Percentiles rank a stretch among this genome's conserved stretches.
Evolutionary conservation across 345 rosid genomes (phyloP).

Genomic region (Eucalyptus pauciflora): DNA sequence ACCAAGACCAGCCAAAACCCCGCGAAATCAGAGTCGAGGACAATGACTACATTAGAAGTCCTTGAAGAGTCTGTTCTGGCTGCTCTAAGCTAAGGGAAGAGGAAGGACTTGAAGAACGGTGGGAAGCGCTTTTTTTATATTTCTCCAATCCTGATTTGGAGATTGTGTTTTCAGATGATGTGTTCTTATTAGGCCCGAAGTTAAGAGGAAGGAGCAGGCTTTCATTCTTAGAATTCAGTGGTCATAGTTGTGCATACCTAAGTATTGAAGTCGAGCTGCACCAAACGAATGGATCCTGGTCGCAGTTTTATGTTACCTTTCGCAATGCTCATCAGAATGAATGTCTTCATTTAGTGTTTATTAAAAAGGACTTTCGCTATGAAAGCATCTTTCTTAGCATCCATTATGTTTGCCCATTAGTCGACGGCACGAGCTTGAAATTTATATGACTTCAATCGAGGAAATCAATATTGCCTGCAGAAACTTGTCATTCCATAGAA

Average conservation of each 20-base stretch:
- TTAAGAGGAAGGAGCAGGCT: neutral
- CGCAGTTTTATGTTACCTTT: neutral
- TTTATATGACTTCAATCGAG: neutral
- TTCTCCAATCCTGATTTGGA: neutral
- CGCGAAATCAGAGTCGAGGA: constrained; percentile 68
- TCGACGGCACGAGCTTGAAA: neutral
- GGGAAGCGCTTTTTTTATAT: neutral
- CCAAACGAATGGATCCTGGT: neutral
- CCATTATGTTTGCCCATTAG: neutral
- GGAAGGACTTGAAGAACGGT: neutral
- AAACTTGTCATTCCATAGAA: neutral
- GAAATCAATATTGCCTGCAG: neutral
- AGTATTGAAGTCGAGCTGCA: neutral
- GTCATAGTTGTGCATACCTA: neutral
- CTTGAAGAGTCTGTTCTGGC: neutral
- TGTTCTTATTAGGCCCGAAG: neutral
- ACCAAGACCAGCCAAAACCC: constrained; percentile 75
- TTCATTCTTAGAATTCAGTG: neutral
- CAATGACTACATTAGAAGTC: neutral
- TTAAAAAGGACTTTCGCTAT: neutral
- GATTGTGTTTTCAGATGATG: neutral
- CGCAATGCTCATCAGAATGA: neutral
- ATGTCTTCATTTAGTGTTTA: neutral
- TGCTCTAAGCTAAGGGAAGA: neutral
- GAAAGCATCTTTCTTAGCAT: neutral